phyloP scores from a whole-genome alignment of 257 asterid species.

The Capsicum chinense region DNA sequence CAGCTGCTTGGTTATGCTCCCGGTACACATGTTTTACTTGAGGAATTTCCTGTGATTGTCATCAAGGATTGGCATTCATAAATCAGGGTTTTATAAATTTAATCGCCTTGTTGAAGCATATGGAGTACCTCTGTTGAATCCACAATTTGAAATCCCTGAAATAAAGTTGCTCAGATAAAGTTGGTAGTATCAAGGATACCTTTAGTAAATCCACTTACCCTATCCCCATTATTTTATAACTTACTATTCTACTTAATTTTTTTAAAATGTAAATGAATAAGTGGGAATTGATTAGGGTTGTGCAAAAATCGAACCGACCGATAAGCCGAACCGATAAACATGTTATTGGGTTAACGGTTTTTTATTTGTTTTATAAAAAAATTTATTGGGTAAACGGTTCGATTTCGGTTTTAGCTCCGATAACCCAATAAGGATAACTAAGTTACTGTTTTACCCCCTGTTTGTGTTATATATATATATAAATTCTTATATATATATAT shows the following conservation, averaged over 20 bases:
- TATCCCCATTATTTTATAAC: background rate
- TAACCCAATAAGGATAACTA: no score
- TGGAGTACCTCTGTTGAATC: background rate
- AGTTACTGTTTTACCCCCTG: no score
- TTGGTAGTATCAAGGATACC: background rate
- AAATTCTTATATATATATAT: no score
- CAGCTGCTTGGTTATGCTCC: background rate
- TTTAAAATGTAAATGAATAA: background rate
- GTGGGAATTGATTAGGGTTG: background rate
- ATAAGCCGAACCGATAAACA: no score
- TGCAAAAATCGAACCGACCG: no score
- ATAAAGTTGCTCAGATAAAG: background rate
- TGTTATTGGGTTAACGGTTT: no score
- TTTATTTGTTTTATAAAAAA: no score
- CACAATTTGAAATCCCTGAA: background rate
- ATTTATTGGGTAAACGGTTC: no score
- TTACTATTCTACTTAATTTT: background rate
- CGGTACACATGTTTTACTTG: background rate
- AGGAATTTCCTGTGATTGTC: background rate
- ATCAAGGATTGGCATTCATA: background rate
- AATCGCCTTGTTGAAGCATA: background rate
- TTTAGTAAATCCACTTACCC: background rate
- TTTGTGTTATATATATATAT: no score
- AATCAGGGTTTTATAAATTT: background rate
- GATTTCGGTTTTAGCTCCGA: no score